Base-by-base conservation (phyloP, 331 rosid species). In the Quercus phellos region DNA sequence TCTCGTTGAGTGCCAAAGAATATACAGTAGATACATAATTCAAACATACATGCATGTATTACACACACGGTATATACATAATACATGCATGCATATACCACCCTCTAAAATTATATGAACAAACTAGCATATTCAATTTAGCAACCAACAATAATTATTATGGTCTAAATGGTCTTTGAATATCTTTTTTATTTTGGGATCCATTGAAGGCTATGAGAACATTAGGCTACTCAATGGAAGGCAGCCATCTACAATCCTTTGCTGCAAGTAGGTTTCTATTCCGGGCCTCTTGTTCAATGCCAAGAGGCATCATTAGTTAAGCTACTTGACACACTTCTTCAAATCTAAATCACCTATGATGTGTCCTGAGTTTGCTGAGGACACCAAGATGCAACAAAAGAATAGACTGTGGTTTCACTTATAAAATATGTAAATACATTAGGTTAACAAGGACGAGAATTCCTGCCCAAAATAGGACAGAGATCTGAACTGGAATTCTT, bases 301-400 rank as follows among this genome's bases (percentile, higher is more conserved):
- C 4, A 27, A 61, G 43, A 16, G 19, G 17, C 69, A 14, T 27
- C 16, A 14, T 19, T 22, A 4, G 69, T 29, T 22, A 63, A 27
- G 8, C 21, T 63, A 63, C 10, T 29, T 4, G 21, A 63, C 69
- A 61, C 68, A 7, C 11, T 13, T n/a, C 43, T 63, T 16, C 69
- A 63, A 63, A 29, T 63, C 69, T 63, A 17, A 34, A 55, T 18
- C 21, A 74, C 32, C 72, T 60, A 75, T 51, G 53, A 50, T 68
- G 42, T 61, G 56, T 24, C 63, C 16, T 73, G 19, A 75, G 68
- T 54, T 58, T 75, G 55, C 68, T 66, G 64, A 73, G 30, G 59
- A 60, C 19, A 22, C 69, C 69, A 63, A 29, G n/a, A 63, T 63
- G 54, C 51, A 46, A 74, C 61, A 46, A 51, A 73, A 58, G 27